A percentile compares a stretch with the other conserved stretches of the same genome.
Conservation (phyloP, 371 early-diverging fungal genomes). For the Dinochytrium kinnereticum region DNA sequence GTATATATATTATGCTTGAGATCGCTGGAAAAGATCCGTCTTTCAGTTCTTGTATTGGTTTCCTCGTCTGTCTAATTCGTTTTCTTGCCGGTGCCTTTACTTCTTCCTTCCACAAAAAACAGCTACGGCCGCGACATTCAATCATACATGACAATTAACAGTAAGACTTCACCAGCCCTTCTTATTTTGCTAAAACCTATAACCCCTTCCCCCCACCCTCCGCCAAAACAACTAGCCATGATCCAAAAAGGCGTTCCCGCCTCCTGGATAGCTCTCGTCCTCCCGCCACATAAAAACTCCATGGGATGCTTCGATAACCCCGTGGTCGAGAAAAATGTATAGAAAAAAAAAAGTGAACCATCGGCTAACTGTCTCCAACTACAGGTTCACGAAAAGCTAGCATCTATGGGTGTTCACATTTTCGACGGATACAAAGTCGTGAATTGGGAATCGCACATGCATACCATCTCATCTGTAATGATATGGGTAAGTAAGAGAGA, state of each 20-base stretch:
- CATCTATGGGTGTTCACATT: slow-evolving; percentile 26
- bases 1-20: neutral
- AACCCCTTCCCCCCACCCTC: no score
- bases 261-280: slow-evolving; percentile 34
- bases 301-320: slow-evolving; percentile 39
- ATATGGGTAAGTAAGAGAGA: slow-evolving; percentile 34
- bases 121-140: slow-evolving; percentile 54
- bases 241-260: slow-evolving; percentile 31
- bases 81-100: neutral
- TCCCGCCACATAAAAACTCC: slow-evolving; percentile 36
- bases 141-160: slow-evolving; percentile 45
- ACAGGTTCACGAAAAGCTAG: slow-evolving; percentile 20
- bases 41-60: neutral
- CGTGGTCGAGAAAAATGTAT: slow-evolving; percentile 37
- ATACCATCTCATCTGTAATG: slow-evolving; percentile 19
- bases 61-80: no score
- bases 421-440: slow-evolving; percentile 31
- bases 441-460: slow-evolving; percentile 32
- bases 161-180: slow-evolving; percentile 36
- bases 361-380: neutral
- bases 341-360: neutral
- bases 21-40: neutral
- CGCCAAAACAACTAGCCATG: neutral
- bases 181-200: no score
- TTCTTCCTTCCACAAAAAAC: neutral